Percentiles rank a stretch among this genome's conserved stretches.
Evolutionary conservation across 2,329 filamentous ascomycete species (phyloP).

Genomic region (Lachnellula occidentalis): DNA sequence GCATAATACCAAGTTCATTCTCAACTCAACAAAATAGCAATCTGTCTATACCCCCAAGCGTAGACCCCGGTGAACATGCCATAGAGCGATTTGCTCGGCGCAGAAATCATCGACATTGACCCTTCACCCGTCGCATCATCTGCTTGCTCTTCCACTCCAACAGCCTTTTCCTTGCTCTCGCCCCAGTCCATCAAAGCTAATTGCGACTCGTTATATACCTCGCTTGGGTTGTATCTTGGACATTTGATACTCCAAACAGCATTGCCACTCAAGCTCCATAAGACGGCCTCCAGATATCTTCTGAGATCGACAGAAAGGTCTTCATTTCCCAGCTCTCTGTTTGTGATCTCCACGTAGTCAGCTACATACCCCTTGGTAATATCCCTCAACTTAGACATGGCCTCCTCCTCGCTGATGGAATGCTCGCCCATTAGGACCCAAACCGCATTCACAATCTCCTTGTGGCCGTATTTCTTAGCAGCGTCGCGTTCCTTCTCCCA

Average conservation of each 20-base stretch:
- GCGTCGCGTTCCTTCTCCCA: background rate
- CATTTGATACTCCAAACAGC: slow-evolving; percentile 1
- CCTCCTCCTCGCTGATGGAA: background rate
- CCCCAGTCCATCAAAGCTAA: background rate
- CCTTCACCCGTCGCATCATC: no score
- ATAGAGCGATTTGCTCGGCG: no score
- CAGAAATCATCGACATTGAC: no score
- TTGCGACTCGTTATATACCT: background rate
- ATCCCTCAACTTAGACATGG: background rate
- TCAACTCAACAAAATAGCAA: no score
- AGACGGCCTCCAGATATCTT: background rate
- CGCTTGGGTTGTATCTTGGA: background rate
- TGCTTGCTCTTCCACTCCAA: no score
- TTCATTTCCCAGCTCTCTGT: background rate
- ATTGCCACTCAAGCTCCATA: background rate
- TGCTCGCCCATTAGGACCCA: slow-evolving; percentile 2
- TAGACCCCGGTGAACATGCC: no score
- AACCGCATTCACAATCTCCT: background rate
- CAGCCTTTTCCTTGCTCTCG: no score
- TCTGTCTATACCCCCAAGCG: no score
- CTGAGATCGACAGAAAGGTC: background rate
- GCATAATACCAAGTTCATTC: no score
- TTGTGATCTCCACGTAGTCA: background rate
- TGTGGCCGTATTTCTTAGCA: background rate
- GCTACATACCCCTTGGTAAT: background rate